phyloP scores from a whole-genome alignment of 1,284 basidiomycete species.

The Malassezia yamatoensis region DNA sequence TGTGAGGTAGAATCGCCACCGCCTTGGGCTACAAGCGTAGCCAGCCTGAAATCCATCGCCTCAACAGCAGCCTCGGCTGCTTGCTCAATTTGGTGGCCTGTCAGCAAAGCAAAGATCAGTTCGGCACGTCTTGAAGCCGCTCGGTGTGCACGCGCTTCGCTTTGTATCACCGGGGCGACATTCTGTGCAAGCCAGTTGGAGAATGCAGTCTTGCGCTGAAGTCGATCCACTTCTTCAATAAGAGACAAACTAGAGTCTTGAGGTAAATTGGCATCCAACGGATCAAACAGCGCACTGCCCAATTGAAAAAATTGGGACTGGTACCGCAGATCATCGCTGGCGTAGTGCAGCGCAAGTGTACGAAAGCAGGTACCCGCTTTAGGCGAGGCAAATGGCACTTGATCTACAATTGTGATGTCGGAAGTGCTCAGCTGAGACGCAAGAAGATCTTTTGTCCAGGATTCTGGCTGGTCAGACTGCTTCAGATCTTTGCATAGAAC shows the following conservation, averaged over 20 bases:
- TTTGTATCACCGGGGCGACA: slow-evolving; percentile 65
- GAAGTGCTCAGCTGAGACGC: slow-evolving; percentile 70
- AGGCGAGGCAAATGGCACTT: slow-evolving; percentile 53
- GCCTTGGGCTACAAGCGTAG: slow-evolving; percentile 80
- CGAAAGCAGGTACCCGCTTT: slow-evolving; percentile 60
- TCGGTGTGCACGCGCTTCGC: slow-evolving; percentile 44
- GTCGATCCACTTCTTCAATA: slow-evolving; percentile 55
- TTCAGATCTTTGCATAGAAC: background rate
- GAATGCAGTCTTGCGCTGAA: slow-evolving; percentile 70
- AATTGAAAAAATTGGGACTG: slow-evolving; percentile 67
- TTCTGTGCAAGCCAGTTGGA: slow-evolving; percentile 74
- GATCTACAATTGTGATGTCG: slow-evolving; percentile 54
- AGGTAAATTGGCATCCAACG: slow-evolving; percentile 60
- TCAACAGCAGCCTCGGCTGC: slow-evolving; percentile 70
- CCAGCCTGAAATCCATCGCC: slow-evolving; percentile 70
- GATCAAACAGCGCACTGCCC: slow-evolving; percentile 82
- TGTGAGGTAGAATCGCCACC: slow-evolving; percentile 70
- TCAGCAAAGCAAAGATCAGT: slow-evolving; percentile 64
- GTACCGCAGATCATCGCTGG: slow-evolving; percentile 59
- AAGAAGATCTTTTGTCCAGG: slow-evolving; percentile 56
- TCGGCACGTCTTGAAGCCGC: slow-evolving; percentile 33
- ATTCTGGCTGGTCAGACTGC: background rate
- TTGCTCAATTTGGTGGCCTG: slow-evolving; percentile 74
- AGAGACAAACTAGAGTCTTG: slow-evolving; percentile 54
- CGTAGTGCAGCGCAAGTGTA: slow-evolving; percentile 66